phyloP scores from a whole-genome alignment of 75 land plant species.

The Sequoiadendron giganteum region DNA sequence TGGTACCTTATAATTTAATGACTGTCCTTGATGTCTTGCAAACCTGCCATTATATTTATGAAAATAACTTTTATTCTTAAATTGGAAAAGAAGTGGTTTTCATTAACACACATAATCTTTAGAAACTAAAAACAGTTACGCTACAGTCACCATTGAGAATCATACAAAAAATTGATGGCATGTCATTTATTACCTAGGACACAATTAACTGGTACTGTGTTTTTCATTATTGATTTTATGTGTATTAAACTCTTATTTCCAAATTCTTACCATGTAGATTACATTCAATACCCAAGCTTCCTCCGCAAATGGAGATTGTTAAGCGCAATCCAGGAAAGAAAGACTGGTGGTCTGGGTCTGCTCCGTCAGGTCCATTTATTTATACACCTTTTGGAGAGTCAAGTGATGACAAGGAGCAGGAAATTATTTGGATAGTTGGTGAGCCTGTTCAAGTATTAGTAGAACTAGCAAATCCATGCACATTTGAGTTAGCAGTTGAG shows the following conservation, averaged over 20 bases:
- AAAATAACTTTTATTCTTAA: background rate
- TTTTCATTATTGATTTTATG: background rate
- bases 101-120: background rate
- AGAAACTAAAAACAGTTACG: background rate
- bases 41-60: background rate
- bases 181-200: background rate
- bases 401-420: constrained; percentile 53
- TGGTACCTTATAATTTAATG: background rate
- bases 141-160: background rate
- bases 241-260: background rate
- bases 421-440: constrained; percentile 86
- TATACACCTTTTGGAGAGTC: constrained; percentile 91
- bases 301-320: constrained; percentile 77
- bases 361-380: constrained; percentile 94
- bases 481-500: constrained; percentile 84
- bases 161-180: background rate
- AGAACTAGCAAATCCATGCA: constrained; percentile 94
- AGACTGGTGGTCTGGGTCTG: constrained; percentile 96
- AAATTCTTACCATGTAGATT: constrained; percentile 36
- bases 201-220: background rate
- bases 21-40: constrained; percentile 1
- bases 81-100: background rate
- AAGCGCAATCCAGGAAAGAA: constrained; percentile 66
- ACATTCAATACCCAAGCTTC: constrained; percentile 73
- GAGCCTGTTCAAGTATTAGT: constrained; percentile 95